Conservation (phyloP, 495 filamentous ascomycete genomes). For the Penicillium dipodomyicola region DNA sequence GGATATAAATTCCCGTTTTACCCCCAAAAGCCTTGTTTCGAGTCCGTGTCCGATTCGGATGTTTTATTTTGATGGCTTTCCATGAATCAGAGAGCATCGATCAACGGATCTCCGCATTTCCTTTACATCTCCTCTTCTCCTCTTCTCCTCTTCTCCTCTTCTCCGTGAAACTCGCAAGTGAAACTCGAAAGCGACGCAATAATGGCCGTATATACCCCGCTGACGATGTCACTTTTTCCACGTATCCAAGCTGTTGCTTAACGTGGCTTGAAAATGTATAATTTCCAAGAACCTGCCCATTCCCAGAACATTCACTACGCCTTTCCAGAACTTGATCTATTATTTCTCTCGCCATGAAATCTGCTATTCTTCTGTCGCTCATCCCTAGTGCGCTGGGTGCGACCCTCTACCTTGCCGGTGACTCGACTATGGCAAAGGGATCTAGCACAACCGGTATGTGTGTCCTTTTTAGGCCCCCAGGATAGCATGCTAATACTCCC, state of each 20-base stretch:
- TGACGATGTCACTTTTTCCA: conserved; percentile 18
- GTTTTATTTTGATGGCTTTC: conserved; percentile 7
- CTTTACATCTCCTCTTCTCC: conserved; percentile 14
- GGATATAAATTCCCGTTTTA: background rate
- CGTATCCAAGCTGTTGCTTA: conserved; percentile 12
- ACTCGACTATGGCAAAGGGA: conserved; percentile 55
- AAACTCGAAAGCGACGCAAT: background rate
- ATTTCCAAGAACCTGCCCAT: background rate
- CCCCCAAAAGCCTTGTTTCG: background rate
- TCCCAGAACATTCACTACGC: background rate
- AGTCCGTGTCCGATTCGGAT: background rate
- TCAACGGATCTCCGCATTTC: conserved; percentile 6
- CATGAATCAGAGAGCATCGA: conserved; percentile 20
- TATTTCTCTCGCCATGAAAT: conserved; percentile 27
- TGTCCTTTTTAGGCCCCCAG: background rate
- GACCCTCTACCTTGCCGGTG: conserved; percentile 54
- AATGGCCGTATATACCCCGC: background rate
- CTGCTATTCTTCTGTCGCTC: conserved; percentile 21
- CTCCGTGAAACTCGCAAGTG: conserved; percentile 3
- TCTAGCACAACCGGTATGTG: conserved; percentile 30
- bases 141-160: conserved; percentile 4
- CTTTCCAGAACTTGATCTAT: conserved; percentile 3
- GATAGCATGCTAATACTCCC: conserved; percentile 4
- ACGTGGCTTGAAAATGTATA: background rate
- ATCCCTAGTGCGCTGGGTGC: conserved; percentile 29